Conservation (phyloP, 208 protist species). For the Angomonas ambiguus region DNA sequence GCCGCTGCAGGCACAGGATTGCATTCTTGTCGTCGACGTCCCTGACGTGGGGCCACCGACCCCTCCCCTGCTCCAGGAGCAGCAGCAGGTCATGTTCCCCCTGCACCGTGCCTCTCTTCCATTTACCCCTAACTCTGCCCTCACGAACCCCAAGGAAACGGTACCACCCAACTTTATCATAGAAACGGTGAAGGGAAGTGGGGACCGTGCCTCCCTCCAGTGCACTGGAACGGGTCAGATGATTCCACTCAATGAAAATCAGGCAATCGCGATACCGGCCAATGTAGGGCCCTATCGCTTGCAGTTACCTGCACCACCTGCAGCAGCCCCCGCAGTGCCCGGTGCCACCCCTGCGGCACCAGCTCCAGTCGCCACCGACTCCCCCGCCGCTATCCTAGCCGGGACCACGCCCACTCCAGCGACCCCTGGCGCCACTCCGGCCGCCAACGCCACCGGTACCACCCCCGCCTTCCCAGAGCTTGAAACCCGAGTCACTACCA, state of each 20-base stretch:
- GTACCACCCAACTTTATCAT: constrained; percentile 34
- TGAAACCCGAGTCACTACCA: constrained; percentile 36
- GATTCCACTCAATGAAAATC: constrained; percentile 32
- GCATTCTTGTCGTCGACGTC: constrained; percentile 32
- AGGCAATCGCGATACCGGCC: constrained; percentile 31
- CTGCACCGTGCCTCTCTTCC: neutral
- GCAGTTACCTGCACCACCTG: constrained; percentile 30
- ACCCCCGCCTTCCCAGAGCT: constrained; percentile 31
- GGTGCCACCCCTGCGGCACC: neutral
- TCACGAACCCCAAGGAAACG: neutral
- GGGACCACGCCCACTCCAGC: neutral
- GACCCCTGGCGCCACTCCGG: neutral
- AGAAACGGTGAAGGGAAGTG: constrained; percentile 28
- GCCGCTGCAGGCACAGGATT: constrained; percentile 58
- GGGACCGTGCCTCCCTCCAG: constrained; percentile 33
- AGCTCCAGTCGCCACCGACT: neutral
- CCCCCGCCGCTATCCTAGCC: constrained; percentile 1
- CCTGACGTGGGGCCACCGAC: neutral
- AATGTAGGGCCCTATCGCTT: constrained; percentile 55
- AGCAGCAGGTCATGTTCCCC: neutral
- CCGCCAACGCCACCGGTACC: neutral
- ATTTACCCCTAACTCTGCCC: neutral
- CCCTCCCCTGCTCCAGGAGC: neutral
- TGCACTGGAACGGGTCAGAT: constrained; percentile 47
- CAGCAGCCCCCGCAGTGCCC: neutral